A percentile compares a stretch with the other conserved stretches of the same genome.
Evolutionary conservation across 108 stramenopile species (phyloP).

Genomic region (Ochromonas danica): DNA sequence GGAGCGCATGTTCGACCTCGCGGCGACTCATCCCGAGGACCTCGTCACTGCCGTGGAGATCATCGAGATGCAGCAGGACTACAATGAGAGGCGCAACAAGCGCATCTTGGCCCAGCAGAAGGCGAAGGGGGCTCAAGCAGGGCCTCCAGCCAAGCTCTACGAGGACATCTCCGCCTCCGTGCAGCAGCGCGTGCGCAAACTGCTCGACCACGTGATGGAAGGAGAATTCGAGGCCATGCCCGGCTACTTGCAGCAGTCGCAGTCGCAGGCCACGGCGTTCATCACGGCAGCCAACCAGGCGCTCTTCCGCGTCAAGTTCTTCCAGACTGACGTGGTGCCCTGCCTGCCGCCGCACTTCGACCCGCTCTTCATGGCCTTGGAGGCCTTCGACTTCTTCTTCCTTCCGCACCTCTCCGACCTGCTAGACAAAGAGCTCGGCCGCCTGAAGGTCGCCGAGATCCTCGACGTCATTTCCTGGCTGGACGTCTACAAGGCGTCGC

Average conservation of each 20-base stretch:
- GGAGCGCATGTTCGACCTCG: conserved; percentile 18
- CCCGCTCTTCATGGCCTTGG: not conserved
- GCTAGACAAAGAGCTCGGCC: not conserved
- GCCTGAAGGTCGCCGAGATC: not conserved
- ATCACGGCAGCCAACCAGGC: not conserved
- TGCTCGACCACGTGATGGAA: not conserved
- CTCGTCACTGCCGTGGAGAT: conserved; percentile 20
- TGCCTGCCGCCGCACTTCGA: conserved; percentile 26
- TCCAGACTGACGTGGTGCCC: not conserved
- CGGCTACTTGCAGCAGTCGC: not conserved
- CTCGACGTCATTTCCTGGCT: conserved; percentile 24
- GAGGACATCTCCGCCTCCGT: not conserved
- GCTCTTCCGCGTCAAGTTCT: not conserved
- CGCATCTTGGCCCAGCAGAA: not conserved
- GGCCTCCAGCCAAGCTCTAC: no score
- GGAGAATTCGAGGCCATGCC: not conserved
- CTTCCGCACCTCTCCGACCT: not conserved
- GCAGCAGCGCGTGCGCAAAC: not conserved
- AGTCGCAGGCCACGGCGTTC: not conserved
- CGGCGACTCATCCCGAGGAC: not conserved
- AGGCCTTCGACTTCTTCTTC: not conserved
- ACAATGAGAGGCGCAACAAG: not conserved
- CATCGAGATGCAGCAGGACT: conserved; percentile 36
- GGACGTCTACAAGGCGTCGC: not conserved
- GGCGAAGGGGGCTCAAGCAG: no score